A percentile compares a stretch with the other conserved stretches of the same genome.
phyloP scores from a whole-genome alignment of 306 rosid genomes.

The Morella rubra region DNA sequence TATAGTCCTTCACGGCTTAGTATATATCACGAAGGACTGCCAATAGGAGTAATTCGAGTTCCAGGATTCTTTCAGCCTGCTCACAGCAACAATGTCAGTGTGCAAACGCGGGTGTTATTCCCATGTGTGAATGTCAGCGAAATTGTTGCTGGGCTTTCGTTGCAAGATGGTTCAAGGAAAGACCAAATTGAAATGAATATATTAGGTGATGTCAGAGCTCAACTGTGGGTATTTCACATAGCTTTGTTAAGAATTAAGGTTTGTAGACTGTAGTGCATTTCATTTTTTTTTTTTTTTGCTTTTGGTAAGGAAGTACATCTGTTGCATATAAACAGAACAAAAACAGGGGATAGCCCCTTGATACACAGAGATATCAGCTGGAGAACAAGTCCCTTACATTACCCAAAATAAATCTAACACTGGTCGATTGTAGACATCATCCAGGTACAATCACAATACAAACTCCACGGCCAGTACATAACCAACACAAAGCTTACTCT shows the following conservation, averaged over 20 bases:
- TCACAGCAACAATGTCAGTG: constrained; percentile 37
- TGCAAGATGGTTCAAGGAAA: constrained; percentile 16
- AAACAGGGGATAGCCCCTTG: too few species aligned
- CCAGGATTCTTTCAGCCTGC: constrained; percentile 55
- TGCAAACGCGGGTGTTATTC: constrained; percentile 38
- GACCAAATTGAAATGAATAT: constrained; percentile 31
- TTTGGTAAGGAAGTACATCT: too few species aligned
- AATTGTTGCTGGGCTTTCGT: constrained; percentile 31
- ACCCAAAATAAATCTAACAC: too few species aligned
- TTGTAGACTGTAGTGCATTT: not conserved
- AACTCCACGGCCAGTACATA: too few species aligned
- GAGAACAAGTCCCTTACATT: too few species aligned
- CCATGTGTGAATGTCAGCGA: constrained; percentile 32
- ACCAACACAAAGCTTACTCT: too few species aligned
- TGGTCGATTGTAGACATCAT: too few species aligned
- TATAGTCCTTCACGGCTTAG: constrained; percentile 38
- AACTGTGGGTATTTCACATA: constrained; percentile 33
- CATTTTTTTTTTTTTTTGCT: too few species aligned
- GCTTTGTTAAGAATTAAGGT: constrained; percentile 43
- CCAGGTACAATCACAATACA: too few species aligned
- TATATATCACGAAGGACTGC: constrained; percentile 31
- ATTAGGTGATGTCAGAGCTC: constrained; percentile 44
- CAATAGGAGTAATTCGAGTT: constrained; percentile 39
- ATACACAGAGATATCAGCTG: too few species aligned
- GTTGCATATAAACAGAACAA: too few species aligned